Percentiles rank a stretch among this genome's conserved stretches.
Conservation (phyloP, 2,329 filamentous ascomycete species). For the Xylariaceae sp. region DNA sequence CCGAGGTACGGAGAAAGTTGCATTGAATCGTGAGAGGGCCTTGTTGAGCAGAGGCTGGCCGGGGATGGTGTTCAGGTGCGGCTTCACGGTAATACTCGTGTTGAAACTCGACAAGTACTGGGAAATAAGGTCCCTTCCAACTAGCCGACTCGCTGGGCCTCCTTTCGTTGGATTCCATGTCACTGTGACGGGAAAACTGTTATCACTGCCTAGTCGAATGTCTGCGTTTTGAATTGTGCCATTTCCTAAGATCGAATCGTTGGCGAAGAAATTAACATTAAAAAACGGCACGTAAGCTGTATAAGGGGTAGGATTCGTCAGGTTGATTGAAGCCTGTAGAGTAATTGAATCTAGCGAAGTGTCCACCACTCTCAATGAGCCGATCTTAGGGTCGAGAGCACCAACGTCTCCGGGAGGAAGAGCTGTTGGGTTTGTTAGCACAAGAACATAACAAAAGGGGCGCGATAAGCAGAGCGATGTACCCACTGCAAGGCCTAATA, state of each 20-base stretch:
- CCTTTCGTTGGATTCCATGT: slow-evolving; percentile 67
- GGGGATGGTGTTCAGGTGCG: slow-evolving; percentile 69
- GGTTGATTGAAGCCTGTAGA: slow-evolving; percentile 66
- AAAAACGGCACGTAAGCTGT: slow-evolving; percentile 74
- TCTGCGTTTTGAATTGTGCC: slow-evolving; percentile 59
- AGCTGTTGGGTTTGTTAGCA: slow-evolving; percentile 44
- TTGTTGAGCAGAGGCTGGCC: slow-evolving; percentile 64
- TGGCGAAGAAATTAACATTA: slow-evolving; percentile 69
- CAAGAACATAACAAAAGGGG: slow-evolving; percentile 9
- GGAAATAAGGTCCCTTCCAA: slow-evolving; percentile 70
- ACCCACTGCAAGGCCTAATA: slow-evolving; percentile 17
- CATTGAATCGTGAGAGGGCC: slow-evolving; percentile 63
- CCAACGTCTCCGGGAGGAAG: slow-evolving; percentile 49
- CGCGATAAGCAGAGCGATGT: slow-evolving; percentile 18
- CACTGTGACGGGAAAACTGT: slow-evolving; percentile 59
- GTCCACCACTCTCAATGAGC: slow-evolving; percentile 64
- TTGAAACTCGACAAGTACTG: slow-evolving; percentile 86
- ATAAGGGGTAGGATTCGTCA: slow-evolving; percentile 88
- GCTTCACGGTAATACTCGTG: slow-evolving; percentile 67
- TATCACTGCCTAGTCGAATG: slow-evolving; percentile 65
- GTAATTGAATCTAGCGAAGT: slow-evolving; percentile 67
- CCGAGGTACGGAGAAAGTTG: slow-evolving; percentile 67
- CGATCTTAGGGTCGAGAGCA: slow-evolving; percentile 56
- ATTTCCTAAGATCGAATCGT: slow-evolving; percentile 69
- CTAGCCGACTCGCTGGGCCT: slow-evolving; percentile 53